Evolutionary conservation across 306 rosid species (phyloP).

Genomic region (Castanospermum australe): DNA sequence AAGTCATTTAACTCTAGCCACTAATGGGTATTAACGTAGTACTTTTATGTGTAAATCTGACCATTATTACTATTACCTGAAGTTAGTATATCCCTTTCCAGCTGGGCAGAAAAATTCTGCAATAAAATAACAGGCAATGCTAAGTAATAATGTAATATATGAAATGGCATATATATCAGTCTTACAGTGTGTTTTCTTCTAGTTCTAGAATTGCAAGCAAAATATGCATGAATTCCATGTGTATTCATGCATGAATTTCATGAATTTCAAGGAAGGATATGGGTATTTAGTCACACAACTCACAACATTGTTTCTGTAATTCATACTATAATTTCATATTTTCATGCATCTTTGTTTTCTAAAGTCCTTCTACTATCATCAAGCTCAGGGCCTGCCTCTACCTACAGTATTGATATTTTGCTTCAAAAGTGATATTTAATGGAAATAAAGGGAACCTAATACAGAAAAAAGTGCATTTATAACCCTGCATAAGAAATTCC

Average conservation of each 20-base stretch:
- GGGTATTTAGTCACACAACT: conserved; percentile 10
- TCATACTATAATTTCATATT: background rate
- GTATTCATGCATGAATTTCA: too few species aligned
- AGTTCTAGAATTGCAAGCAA: conserved; percentile 6
- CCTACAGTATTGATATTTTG: conserved; percentile 2
- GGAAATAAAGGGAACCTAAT: conserved; percentile 6
- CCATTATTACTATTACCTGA: conserved; percentile 65
- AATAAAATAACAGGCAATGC: conserved; percentile 21
- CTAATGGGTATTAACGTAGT: background rate
- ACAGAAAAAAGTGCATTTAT: background rate
- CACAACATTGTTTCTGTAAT: conserved; percentile 6
- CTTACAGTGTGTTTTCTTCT: background rate
- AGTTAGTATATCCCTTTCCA: conserved; percentile 90
- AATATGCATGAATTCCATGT: conserved; percentile 15
- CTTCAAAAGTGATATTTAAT: conserved; percentile 2
- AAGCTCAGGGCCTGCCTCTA: background rate
- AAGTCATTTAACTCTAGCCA: background rate
- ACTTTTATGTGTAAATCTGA: background rate
- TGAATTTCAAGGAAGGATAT: conserved; percentile 11
- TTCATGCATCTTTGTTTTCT: background rate
- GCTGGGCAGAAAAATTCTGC: conserved; percentile 89
- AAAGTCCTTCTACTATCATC: background rate
- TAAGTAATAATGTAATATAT: conserved; percentile 12
- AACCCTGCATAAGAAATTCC: background rate
- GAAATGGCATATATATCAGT: conserved; percentile 9